phyloP scores from a whole-genome alignment of 2,329 filamentous ascomycete genomes.

The Neopestalotiopsis sp. region DNA sequence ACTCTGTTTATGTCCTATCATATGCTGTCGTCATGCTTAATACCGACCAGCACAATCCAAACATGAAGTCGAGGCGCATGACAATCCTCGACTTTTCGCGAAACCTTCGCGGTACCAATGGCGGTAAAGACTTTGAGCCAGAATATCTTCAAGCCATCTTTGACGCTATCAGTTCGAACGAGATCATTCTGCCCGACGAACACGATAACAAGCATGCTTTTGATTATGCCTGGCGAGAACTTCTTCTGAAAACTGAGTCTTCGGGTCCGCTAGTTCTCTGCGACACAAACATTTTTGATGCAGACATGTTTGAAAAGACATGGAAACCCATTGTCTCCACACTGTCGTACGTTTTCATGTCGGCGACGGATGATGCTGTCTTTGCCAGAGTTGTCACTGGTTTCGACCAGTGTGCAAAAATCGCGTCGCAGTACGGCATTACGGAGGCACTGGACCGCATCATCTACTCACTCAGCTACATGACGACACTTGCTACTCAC shows the following conservation, averaged over 20 bases:
- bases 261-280: conserved; percentile 78
- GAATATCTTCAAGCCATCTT: conserved; percentile 88
- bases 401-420: conserved; percentile 94
- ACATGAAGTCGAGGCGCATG: conserved; percentile 87
- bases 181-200: conserved; percentile 96
- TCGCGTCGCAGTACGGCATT: conserved; percentile 83
- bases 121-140: conserved; percentile 79
- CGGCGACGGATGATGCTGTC: conserved; percentile 93
- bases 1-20: conserved; percentile 86
- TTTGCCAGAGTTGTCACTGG: conserved; percentile 92
- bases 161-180: conserved; percentile 87
- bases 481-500: conserved; percentile 84
- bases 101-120: conserved; percentile 91
- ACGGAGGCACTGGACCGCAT: conserved; percentile 92
- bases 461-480: conserved; percentile 85
- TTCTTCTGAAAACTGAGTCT: conserved; percentile 82
- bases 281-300: conserved; percentile 93
- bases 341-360: conserved; percentile 98
- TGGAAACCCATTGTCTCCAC: conserved; percentile 97
- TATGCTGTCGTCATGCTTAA: conserved; percentile 99
- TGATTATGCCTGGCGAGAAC: conserved; percentile 96
- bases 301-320: conserved; percentile 95
- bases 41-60: conserved; percentile 95
- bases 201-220: conserved; percentile 97
- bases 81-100: conserved; percentile 79